Base-by-base conservation (phyloP, 163 green algal species). In the Chlamydomonas reinhardtii region DNA sequence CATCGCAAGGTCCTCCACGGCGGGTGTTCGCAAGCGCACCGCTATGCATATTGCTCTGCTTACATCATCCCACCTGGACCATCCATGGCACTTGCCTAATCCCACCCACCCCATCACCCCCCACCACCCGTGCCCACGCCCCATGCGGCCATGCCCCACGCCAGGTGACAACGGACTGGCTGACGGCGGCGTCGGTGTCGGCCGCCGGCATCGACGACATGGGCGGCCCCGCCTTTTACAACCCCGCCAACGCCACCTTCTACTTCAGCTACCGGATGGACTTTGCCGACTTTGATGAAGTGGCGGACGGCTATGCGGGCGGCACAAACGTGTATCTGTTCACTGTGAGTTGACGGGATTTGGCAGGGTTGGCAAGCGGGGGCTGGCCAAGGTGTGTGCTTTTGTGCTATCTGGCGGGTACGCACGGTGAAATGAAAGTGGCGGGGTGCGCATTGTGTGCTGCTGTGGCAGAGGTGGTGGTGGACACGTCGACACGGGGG, bases 81-180 rank as follows among this genome's bases (percentile, higher is more conserved):
- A n/a, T n/a, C n/a, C n/a, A n/a, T n/a, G n/a, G n/a, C n/a, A n/a
- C 39, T 14, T 48, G 39, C 39, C 8, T 8, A 48, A 5, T 11
- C 17, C 62, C 4, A n/a, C 74, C 35, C 59, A 65, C 39, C 39
- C 39, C 8, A 48, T 48, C 39, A 34, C 17, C 6, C 31, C 74
- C 74, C 1, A 24, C 56, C 15, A 37, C 61, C 16, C 25, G 34
- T 32, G 31, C 61, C 59, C 19, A 5, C 24, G 59, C 22, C 59
- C 24, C 22, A 4, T 4, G 16, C 59, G 59, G 22, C 59, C 14
- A 37, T 15, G 31, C 48, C 27, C 1, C 72, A 12, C 25, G 0
- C 25, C 80, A 87, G 81, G 59, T 87, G 19, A 80, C 71, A 14
- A 80, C 81, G 35, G 43, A 74, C 62, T 87, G 81, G 81, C 81